Conservation (phyloP, 2,329 filamentous ascomycete genomes). For the Aureobasidium sp. region DNA sequence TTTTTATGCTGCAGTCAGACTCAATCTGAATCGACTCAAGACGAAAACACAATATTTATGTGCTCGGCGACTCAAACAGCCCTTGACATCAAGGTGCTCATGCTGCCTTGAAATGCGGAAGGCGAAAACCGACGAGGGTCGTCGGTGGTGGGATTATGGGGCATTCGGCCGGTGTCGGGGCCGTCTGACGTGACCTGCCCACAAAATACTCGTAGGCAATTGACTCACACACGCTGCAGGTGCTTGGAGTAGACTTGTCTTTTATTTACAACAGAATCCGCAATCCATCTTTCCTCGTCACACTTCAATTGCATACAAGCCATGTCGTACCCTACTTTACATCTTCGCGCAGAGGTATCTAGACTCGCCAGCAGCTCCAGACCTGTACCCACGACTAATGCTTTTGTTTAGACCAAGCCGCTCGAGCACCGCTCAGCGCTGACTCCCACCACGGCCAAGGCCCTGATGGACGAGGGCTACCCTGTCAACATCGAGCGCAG, state of each 20-base stretch:
- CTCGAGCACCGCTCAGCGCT: constrained; percentile 33
- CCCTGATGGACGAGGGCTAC: constrained; percentile 36
- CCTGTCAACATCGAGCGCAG: constrained; percentile 35
- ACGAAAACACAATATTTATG: background rate
- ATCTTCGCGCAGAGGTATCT: constrained; percentile 19
- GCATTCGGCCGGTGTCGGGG: background rate
- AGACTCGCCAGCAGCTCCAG: background rate
- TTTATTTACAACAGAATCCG: background rate
- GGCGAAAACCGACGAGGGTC: background rate
- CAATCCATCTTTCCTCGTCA: background rate
- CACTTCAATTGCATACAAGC: background rate
- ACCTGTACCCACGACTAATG: background rate
- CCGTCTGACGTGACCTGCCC: background rate
- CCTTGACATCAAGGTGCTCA: background rate
- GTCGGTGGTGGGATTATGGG: background rate
- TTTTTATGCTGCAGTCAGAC: no score
- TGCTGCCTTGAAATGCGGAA: background rate
- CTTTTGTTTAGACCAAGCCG: constrained; percentile 28
- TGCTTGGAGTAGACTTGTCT: background rate
- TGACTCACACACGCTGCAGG: constrained; percentile 1
- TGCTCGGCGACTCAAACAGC: background rate
- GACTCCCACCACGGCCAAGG: constrained; percentile 34
- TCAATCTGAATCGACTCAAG: background rate
- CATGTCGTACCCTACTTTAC: constrained; percentile 19
- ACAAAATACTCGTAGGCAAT: background rate